Evolutionary conservation across 495 filamentous ascomycete genomes (phyloP), one percentile per base, ranked within the genome.

Genomic region (Aspergillus diversus): DNA sequence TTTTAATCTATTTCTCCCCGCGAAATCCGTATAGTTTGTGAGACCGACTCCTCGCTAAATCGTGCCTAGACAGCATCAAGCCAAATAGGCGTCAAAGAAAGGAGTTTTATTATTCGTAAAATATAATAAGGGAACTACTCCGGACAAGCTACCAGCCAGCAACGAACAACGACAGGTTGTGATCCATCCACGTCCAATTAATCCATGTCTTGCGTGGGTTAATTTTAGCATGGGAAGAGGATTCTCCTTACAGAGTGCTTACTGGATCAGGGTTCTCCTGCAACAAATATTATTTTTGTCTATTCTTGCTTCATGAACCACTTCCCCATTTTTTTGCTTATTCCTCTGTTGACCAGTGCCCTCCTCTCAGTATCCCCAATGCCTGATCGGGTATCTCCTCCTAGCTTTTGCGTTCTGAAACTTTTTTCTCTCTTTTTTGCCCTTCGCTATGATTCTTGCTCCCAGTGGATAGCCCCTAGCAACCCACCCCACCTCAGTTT

Each of bases 401-500:
- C 21, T 2, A 27, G 21, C 21, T 27, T 27, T 27, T 27, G 21
- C 21, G 21, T 27, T 27, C 21, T 27, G 21, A 34, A 34, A 7
- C 32, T 33, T 33, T 34, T 53, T 27, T 9, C 32, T 33, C 54
- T 54, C 7, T 54, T 60, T 27, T 33, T 17, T 52, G 3, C 27
- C 33, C 43, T 49, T 50, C 31, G 15, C 12, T 9, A 13, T 11
- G 1, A 27, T 42, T 46, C 55, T 21, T 46, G 8, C 37, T 50
- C 27, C 55, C 16, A 57, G n/a, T 57, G 55, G 55, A 57, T 43
- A 50, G 33, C 34, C 27, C 13, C 15, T 15, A 15, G 34, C 50
- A 6, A 34, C 5, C 51, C 27, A 12, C 51, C 11, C 47, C 21
- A 8, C 16, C 15, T 34, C 4, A n/a, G 51, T 54, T 54, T 54